Conservation (phyloP, 441 rosid genomes). For the Euphorbia corollata region DNA sequence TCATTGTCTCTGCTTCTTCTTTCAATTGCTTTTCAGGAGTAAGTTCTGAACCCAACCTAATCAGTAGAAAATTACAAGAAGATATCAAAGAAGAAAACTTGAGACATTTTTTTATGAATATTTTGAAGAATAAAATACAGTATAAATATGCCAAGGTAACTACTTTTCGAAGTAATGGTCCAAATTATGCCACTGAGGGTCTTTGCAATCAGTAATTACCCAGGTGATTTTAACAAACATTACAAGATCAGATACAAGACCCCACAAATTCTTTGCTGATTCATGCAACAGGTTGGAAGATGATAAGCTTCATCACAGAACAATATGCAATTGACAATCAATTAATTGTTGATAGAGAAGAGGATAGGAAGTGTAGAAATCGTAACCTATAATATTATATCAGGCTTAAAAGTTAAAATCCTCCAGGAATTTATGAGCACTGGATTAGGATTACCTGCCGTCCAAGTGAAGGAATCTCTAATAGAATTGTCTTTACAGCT, state of each 20-base stretch:
- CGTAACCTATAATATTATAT: neutral
- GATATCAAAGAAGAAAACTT: slow-evolving; percentile 12
- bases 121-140: slow-evolving; percentile 14
- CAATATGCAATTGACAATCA: neutral
- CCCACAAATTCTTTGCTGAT: neutral
- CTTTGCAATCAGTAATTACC: slow-evolving; percentile 47
- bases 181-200: slow-evolving; percentile 98
- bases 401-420: neutral
- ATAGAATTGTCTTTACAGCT: slow-evolving; percentile 91
- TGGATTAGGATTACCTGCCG: slow-evolving; percentile 57
- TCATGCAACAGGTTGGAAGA: neutral
- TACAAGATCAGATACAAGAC: neutral
- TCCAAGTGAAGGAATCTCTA: slow-evolving; percentile 89
- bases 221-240: neutral
- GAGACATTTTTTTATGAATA: slow-evolving; percentile 4
- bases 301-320: neutral
- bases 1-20: slow-evolving; percentile 66
- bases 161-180: slow-evolving; percentile 95
- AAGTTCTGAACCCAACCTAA: slow-evolving; percentile 70
- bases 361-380: neutral
- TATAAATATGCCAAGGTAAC: slow-evolving; percentile 23
- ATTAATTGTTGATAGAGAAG: neutral
- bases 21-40: slow-evolving; percentile 66
- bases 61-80: slow-evolving; percentile 11
- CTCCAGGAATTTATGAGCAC: neutral